Percentiles rank a stretch among this genome's conserved stretches.
These are phyloP conservation scores for Kandelia obovata DNA, from an alignment of 345 rosid species.

Conservation along the genomic window DNA sequence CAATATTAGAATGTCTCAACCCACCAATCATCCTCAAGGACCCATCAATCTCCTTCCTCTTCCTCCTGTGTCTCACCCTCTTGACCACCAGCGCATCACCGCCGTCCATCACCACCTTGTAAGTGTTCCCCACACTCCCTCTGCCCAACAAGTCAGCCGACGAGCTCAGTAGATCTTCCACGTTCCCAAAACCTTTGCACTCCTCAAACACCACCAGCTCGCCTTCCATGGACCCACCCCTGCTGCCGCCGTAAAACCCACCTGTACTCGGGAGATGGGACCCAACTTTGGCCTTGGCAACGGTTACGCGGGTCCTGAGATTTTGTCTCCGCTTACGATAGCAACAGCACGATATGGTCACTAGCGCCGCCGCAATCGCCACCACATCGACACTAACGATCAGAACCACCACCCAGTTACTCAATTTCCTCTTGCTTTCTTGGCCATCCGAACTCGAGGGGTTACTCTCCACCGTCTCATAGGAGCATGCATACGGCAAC, in stretches of 20 bases:
- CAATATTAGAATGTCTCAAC: conserved; percentile 36
- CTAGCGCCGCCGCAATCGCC: conserved; percentile 18
- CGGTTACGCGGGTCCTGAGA: neutral
- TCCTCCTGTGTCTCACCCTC: conserved; percentile 36
- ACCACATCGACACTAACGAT: conserved; percentile 22
- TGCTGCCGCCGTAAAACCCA: neutral
- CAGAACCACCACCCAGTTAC: conserved; percentile 12
- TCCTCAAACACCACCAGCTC: conserved; percentile 42
- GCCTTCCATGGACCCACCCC: neutral
- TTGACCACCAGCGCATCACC: conserved; percentile 37
- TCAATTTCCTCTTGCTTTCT: neutral
- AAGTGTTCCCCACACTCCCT: conserved; percentile 40
- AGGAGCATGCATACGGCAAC: conserved; percentile 24
- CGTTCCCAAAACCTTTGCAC: conserved; percentile 27
- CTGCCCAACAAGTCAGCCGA: conserved; percentile 51
- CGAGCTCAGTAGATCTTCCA: conserved; percentile 37
- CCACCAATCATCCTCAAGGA: conserved; percentile 33
- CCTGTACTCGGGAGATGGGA: conserved; percentile 1
- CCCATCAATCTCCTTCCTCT: conserved; percentile 30
- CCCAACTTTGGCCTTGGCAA: conserved; percentile 5
- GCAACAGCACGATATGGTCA: conserved; percentile 29
- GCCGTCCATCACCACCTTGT: conserved; percentile 38
- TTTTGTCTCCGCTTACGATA: conserved; percentile 11
- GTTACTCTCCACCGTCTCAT: conserved; percentile 11
- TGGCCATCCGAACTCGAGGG: conserved; percentile 3